A percentile compares a stretch with the other conserved stretches of the same genome.
Conservation (phyloP, 1,284 basidiomycete genomes). For the Moesziomyces sp. region DNA sequence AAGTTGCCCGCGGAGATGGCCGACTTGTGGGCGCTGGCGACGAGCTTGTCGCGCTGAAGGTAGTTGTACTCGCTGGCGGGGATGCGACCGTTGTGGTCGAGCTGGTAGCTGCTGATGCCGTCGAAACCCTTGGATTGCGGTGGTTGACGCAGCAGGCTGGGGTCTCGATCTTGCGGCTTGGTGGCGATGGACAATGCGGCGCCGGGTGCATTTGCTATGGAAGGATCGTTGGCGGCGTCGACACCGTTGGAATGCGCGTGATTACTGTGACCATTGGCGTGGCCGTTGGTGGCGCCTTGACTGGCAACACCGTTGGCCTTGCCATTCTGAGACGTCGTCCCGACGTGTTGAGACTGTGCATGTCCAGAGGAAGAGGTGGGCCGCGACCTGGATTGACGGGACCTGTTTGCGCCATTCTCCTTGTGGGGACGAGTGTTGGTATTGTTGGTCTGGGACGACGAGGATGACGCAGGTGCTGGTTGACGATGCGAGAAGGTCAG, state of each 20-base stretch:
- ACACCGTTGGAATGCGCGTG: conserved; percentile 16
- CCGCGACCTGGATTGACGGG: too few species aligned
- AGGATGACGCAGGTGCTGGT: too few species aligned
- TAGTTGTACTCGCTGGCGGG: conserved; percentile 43
- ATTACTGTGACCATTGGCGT: too few species aligned
- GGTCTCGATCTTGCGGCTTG: conserved; percentile 46
- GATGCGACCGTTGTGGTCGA: conserved; percentile 48
- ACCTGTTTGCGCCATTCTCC: too few species aligned
- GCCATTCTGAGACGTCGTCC: too few species aligned
- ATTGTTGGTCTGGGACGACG: too few species aligned
- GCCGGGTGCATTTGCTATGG: conserved; percentile 31
- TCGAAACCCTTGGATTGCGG: conserved; percentile 26
- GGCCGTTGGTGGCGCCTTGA: conserved; percentile 1
- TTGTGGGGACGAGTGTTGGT: too few species aligned
- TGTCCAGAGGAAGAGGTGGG: too few species aligned
- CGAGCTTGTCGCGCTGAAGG: conserved; percentile 48
- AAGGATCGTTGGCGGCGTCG: conserved; percentile 31
- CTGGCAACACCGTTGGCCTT: neutral
- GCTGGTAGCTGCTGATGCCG: conserved; percentile 29
- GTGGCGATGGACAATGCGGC: conserved; percentile 45
- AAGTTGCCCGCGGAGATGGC: conserved; percentile 41
- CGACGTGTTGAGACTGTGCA: too few species aligned
- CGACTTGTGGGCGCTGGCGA: conserved; percentile 45
- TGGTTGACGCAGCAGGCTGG: conserved; percentile 35
- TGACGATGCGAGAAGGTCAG: conserved; percentile 5